A percentile compares a stretch with the other conserved stretches of the same genome.
These are phyloP conservation scores for Xylogone sp. DNA, from an alignment of 2,329 filamentous ascomycete species.

Conservation along the genomic window DNA sequence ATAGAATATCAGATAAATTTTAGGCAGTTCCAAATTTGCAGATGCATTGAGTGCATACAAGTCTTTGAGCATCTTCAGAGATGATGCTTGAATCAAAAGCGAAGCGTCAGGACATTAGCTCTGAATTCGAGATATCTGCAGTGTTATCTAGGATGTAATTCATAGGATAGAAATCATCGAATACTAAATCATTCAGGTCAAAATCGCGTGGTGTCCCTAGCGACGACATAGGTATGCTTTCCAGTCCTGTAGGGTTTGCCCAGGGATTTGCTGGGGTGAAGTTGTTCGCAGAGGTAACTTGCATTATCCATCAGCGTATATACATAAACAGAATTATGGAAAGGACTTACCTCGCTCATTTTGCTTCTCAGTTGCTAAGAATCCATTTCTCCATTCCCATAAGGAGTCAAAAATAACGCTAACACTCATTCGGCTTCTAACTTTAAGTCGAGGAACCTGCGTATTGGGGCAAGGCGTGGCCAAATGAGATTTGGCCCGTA, in stretches of 20 bases:
- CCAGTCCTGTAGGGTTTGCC: background rate
- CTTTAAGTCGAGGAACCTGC: background rate
- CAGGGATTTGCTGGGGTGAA: background rate
- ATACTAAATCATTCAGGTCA: slow-evolving; percentile 1
- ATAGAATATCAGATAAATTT: too few relatives aligned
- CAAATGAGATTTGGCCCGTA: background rate
- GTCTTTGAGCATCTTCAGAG: too few relatives aligned
- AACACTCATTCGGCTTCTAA: slow-evolving; percentile 7
- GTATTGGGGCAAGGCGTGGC: background rate
- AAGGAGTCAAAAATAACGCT: slow-evolving; percentile 8
- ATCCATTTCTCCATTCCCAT: slow-evolving; percentile 10
- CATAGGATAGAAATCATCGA: slow-evolving; percentile 8
- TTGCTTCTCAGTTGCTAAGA: background rate
- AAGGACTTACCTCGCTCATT: background rate
- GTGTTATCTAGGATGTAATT: slow-evolving; percentile 4
- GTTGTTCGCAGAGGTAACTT: background rate
- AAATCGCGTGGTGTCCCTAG: slow-evolving; percentile 1
- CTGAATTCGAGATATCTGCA: background rate
- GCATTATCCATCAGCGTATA: background rate
- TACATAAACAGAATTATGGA: background rate
- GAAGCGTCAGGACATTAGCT: background rate
- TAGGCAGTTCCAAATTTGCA: too few relatives aligned
- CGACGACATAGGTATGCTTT: background rate
- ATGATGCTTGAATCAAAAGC: too few relatives aligned
- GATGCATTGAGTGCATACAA: too few relatives aligned